These are phyloP conservation scores for Rhododendron griersonianum DNA, from an alignment of 148 eudicot genomes.

Conservation along the genomic window DNA sequence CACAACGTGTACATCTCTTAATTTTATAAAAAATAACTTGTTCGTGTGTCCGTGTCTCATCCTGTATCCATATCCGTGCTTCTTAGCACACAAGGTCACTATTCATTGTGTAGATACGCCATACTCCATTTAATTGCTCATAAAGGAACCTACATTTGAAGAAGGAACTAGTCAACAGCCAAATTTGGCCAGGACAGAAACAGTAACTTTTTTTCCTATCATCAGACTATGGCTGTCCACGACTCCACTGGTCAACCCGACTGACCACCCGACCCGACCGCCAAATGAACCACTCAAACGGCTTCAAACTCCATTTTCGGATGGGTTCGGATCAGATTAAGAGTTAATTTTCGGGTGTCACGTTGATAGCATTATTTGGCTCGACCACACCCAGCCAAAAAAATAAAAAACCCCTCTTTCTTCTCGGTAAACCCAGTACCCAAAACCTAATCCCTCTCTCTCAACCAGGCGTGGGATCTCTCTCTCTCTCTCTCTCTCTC, in stretches of 20 bases:
- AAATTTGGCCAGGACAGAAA: background rate
- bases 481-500: background rate
- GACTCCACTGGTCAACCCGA: background rate
- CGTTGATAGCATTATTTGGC: too few relatives aligned
- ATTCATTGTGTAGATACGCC: background rate
- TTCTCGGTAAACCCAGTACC: background rate
- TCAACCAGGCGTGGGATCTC: too few relatives aligned
- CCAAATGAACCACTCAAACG: background rate
- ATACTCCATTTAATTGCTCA: background rate
- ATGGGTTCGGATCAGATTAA: background rate
- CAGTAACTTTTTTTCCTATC: background rate
- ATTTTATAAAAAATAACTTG: background rate
- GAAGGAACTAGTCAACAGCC: background rate
- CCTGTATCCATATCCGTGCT: background rate
- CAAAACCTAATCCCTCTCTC: background rate
- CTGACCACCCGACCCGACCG: background rate
- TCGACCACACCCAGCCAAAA: background rate
- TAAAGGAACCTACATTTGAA: background rate
- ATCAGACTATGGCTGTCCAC: background rate
- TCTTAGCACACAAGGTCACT: background rate
- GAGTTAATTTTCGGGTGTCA: too few relatives aligned
- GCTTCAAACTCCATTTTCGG: background rate
- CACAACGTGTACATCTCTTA: background rate
- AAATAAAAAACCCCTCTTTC: background rate
- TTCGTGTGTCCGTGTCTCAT: background rate